Percentiles rank a stretch among this genome's conserved stretches.
Evolutionary conservation across 2,329 filamentous ascomycete species (phyloP).

Genomic region (Colletotrichum musicola): DNA sequence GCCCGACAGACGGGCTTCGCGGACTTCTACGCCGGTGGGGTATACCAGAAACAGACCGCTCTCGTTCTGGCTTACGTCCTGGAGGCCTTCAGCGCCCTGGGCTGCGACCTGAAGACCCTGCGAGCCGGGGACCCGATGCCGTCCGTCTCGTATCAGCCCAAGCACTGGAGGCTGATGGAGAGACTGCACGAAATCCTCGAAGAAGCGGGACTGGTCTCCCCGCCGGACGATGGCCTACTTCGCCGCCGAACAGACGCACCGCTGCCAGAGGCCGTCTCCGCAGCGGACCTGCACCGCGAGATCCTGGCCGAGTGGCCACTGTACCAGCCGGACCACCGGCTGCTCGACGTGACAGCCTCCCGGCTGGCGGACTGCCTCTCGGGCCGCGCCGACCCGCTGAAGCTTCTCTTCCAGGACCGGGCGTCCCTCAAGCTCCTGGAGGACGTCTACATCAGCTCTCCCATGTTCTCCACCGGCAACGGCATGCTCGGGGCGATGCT

Average conservation of each 20-base stretch:
- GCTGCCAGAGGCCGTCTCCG: slow-evolving; percentile 1
- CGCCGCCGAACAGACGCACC: slow-evolving; percentile 19
- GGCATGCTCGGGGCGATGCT: slow-evolving; percentile 38
- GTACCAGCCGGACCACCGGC: slow-evolving; percentile 47
- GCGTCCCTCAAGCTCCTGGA: slow-evolving; percentile 45
- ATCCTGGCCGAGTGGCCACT: slow-evolving; percentile 48
- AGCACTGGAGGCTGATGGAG: slow-evolving; percentile 45
- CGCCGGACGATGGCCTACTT: slow-evolving; percentile 31
- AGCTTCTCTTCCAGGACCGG: slow-evolving; percentile 51
- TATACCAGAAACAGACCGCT: too few relatives aligned
- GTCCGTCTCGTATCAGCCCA: slow-evolving; percentile 40
- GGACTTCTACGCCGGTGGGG: too few relatives aligned
- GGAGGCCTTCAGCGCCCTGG: slow-evolving; percentile 47
- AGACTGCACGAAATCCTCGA: slow-evolving; percentile 46
- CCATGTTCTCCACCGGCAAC: slow-evolving; percentile 43
- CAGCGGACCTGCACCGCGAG: slow-evolving; percentile 42
- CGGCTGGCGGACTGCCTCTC: slow-evolving; percentile 53
- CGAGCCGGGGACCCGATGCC: slow-evolving; percentile 41
- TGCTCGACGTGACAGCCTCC: slow-evolving; percentile 49
- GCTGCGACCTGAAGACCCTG: slow-evolving; percentile 44
- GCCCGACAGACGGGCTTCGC: too few relatives aligned
- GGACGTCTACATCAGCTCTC: slow-evolving; percentile 50
- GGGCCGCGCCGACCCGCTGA: slow-evolving; percentile 51
- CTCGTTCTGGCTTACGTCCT: slow-evolving; percentile 49
- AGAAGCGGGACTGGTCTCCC: slow-evolving; percentile 32